phyloP scores from a whole-genome alignment of 306 rosid species.

The Prunus salicina region DNA sequence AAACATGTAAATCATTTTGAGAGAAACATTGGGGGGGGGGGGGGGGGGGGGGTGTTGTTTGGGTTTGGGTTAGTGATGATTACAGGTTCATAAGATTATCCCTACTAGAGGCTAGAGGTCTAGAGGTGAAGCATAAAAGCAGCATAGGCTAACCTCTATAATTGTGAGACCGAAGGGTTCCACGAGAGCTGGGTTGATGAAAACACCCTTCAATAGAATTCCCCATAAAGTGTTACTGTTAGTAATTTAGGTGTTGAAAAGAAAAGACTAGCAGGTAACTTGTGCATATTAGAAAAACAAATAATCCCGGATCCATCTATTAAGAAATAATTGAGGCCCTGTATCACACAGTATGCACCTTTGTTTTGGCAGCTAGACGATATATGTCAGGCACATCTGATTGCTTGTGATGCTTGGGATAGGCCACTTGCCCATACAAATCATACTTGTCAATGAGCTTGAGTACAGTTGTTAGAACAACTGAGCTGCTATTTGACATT shows the following conservation, averaged over 20 bases:
- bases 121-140: not conserved
- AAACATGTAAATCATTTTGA: not conserved
- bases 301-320: not conserved
- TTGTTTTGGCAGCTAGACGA: constrained; percentile 79
- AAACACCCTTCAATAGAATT: constrained; percentile 67
- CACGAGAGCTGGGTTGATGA: constrained; percentile 83
- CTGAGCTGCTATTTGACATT: constrained; percentile 61
- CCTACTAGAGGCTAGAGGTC: not conserved
- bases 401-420: constrained; percentile 87
- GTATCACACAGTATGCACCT: constrained; percentile 35
- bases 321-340: not conserved
- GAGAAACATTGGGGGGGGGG: not conserved
- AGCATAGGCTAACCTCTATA: constrained; percentile 50
- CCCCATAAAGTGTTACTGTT: constrained; percentile 11
- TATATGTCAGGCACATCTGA: constrained; percentile 76
- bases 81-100: not conserved
- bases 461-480: constrained; percentile 62
- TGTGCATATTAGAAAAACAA: not conserved
- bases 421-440: constrained; percentile 81
- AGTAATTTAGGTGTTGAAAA: constrained; percentile 20
- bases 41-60: too few species aligned
- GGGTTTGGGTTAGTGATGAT: not conserved
- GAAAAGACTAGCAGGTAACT: not conserved
- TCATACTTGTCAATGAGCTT: constrained; percentile 79
- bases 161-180: constrained; percentile 89